Evolutionary conservation across 1,284 basidiomycete species (phyloP).

Genomic region (Lignosus rhinocerotis): DNA sequence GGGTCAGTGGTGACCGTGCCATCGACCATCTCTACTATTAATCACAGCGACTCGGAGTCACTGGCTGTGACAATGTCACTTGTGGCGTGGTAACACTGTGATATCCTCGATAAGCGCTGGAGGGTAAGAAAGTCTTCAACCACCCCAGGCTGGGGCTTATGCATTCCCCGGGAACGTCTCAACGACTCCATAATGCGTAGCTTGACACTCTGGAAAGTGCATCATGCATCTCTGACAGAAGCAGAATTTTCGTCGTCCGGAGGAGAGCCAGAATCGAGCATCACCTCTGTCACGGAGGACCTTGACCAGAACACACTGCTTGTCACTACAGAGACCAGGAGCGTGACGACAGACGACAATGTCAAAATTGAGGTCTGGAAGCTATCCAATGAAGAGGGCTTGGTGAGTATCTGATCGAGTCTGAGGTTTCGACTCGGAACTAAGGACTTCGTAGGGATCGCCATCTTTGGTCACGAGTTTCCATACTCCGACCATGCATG

Average conservation of each 20-base stretch:
- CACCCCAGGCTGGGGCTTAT: too few species aligned
- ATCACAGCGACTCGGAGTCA: too few species aligned
- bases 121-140: too few species aligned
- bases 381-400: constrained; percentile 31
- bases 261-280: neutral
- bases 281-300: constrained; percentile 61
- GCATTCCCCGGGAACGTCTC: too few species aligned
- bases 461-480: constrained; percentile 27
- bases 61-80: too few species aligned
- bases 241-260: constrained; percentile 7
- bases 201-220: constrained; percentile 1
- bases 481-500: constrained; percentile 23
- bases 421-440: too few species aligned
- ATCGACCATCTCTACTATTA: too few species aligned
- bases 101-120: too few species aligned
- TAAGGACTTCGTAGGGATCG: constrained; percentile 1
- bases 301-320: constrained; percentile 67
- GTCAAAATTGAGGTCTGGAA: constrained; percentile 39
- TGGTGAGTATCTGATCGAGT: constrained; percentile 12
- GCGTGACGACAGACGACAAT: constrained; percentile 58
- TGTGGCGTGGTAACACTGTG: too few species aligned
- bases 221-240: neutral
- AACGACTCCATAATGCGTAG: constrained; percentile 1
- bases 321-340: constrained; percentile 54
- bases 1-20: too few species aligned